These are phyloP conservation scores for Cucurbita maxima DNA, from an alignment of 306 rosid genomes.

Conservation along the genomic window DNA sequence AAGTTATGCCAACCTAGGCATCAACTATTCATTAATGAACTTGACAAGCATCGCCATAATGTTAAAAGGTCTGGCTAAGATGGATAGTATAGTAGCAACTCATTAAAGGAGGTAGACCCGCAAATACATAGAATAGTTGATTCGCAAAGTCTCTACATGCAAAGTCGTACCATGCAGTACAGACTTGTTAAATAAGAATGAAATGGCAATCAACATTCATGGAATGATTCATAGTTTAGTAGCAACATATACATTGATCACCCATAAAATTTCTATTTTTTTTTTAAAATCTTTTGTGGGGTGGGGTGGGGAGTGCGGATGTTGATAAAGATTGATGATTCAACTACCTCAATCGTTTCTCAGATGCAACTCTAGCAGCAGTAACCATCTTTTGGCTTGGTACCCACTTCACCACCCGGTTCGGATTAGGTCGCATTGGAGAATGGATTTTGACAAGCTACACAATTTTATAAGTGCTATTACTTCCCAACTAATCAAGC, in stretches of 20 bases:
- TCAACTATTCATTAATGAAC: neutral
- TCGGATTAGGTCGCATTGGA: slow-evolving; percentile 86
- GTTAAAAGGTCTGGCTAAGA: neutral
- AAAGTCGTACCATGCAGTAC: neutral
- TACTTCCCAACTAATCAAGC: neutral
- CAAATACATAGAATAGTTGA: neutral
- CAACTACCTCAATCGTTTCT: slow-evolving; percentile 53
- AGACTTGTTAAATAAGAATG: neutral
- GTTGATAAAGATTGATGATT: neutral
- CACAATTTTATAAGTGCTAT: slow-evolving; percentile 15
- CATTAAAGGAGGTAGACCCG: neutral
- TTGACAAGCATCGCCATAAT: neutral
- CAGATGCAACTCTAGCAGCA: slow-evolving; percentile 74
- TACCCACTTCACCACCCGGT: slow-evolving; percentile 68
- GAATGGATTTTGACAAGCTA: slow-evolving; percentile 95
- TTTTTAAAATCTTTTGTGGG: neutral
- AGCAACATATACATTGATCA: neutral
- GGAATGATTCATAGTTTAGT: slow-evolving; percentile 1
- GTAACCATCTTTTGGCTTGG: slow-evolving; percentile 41
- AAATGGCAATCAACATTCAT: neutral
- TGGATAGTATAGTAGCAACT: neutral
- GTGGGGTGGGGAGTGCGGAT: neutral
- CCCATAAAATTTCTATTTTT: neutral
- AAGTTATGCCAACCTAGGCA: neutral
- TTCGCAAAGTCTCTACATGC: neutral